Base-by-base conservation (phyloP, 192 early-diverging fungal species). In the Spizellomyces punctatus region DNA sequence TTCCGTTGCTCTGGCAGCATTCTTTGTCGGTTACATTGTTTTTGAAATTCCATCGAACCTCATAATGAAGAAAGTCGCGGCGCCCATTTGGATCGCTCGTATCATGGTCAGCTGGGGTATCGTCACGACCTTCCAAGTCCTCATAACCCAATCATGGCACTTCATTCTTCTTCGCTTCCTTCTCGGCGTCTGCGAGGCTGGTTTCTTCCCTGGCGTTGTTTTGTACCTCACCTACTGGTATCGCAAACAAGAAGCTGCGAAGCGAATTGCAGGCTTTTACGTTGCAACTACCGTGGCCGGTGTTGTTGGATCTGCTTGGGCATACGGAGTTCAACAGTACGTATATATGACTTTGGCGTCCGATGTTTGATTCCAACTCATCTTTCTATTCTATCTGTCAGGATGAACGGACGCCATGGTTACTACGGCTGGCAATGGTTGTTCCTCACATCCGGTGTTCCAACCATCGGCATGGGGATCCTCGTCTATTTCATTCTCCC, bases 31-130 rank as follows among this genome's bases (percentile, higher is more conserved):
- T 46, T 90, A 93, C 77, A 87, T 90, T 50, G 59, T 92, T 44
- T 93, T 89, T 64, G 91, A 94, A 75, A 79, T 94, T 8, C 93
- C 92, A 6, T 89, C 89, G 52, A 95, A 93, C 82, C 79, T 91
- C 59, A 75, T 92, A 14, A 72, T 93, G 59, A 90, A 90, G 17
- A 83, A 80, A 6, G 72, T 89, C 48, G 81, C 81, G n/a, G 83
- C 92, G 10, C 42, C 83, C 3, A 60, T 79, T 3, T 90, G 91
- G 83, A 67, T 80, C 55, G 64, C 76, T 6, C 46, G 75, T 44
- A 83, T 83, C 58, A 84, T 86, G 76, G 41, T 83, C 46, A 66
- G 63, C 10, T 85, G 83, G 83, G 93, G 93, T 9, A 77, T 87
- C 58, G 46, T 75, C 46, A 71, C 47, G 78, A 81, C 2, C 70